Percentiles rank a stretch among this genome's conserved stretches.
phyloP scores from a whole-genome alignment of 2,329 filamentous ascomycete species.

The Arthrinium puccinioides region DNA sequence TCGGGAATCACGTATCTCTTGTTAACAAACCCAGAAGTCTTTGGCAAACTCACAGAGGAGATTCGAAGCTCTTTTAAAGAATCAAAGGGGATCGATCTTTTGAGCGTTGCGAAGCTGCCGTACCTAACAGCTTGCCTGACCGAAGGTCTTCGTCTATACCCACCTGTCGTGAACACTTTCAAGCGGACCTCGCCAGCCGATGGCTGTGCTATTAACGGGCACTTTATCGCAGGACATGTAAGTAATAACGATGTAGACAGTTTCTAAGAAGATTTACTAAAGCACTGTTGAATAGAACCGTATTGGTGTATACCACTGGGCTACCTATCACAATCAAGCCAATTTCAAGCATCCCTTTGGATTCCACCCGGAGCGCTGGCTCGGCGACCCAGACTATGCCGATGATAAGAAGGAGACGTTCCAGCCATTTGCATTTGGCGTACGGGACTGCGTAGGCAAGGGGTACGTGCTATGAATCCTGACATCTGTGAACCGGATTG shows the following conservation, averaged over 20 bases:
- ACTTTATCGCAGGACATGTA: slow-evolving; percentile 7
- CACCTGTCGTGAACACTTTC: slow-evolving; percentile 15
- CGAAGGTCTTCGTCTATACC: slow-evolving; percentile 33
- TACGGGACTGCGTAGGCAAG: slow-evolving; percentile 5
- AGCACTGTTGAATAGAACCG: slow-evolving; percentile 26
- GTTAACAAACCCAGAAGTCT: slow-evolving; percentile 17
- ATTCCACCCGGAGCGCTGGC: slow-evolving; percentile 22
- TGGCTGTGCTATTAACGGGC: slow-evolving; percentile 11
- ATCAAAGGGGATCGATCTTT: slow-evolving; percentile 30
- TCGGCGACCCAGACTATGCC: slow-evolving; percentile 3
- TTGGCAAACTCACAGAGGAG: slow-evolving; percentile 21
- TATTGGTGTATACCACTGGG: slow-evolving; percentile 35
- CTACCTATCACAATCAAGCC: slow-evolving; percentile 28
- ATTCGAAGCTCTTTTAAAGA: slow-evolving; percentile 23
- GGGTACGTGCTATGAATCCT: too few species aligned
- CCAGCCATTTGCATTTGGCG: slow-evolving; percentile 6
- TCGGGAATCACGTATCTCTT: slow-evolving; percentile 26
- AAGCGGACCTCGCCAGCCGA: slow-evolving; percentile 10
- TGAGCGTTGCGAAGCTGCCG: slow-evolving; percentile 18
- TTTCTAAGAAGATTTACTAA: too few species aligned
- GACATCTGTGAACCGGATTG: not conserved
- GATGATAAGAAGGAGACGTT: slow-evolving; percentile 3
- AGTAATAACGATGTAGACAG: too few species aligned
- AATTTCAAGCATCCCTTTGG: slow-evolving; percentile 36
- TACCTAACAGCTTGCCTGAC: slow-evolving; percentile 33